Percentiles rank a stretch among this genome's conserved stretches.
phyloP scores from a whole-genome alignment of 2,329 filamentous ascomycete genomes.

The Cylindrodendrum hubeiense region DNA sequence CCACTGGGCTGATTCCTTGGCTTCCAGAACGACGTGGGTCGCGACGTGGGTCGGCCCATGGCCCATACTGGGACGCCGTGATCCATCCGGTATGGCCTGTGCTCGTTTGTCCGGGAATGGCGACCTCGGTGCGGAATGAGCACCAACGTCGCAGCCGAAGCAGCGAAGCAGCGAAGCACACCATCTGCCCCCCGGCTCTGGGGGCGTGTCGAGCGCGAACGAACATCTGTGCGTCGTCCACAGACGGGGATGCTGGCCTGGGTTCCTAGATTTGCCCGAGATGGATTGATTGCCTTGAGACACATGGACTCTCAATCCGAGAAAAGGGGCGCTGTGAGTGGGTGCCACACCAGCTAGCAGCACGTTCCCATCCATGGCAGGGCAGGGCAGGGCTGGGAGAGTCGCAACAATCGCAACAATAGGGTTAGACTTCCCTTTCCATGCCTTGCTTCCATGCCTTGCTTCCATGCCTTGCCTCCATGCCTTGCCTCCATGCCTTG shows the following conservation, averaged over 20 bases:
- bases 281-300: conserved; percentile 5
- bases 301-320: neutral
- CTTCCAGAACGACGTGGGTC: conserved; percentile 38
- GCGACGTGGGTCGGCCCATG: conserved; percentile 19
- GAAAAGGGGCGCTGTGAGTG: conserved; percentile 6
- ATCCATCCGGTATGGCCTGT: neutral
- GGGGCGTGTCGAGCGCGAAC: conserved; percentile 1
- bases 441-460: neutral
- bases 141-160: neutral
- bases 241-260: conserved; percentile 1
- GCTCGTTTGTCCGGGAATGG: neutral
- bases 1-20: conserved; percentile 25
- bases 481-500: neutral
- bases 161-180: neutral
- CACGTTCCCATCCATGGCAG: neutral
- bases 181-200: neutral
- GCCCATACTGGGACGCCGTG: conserved; percentile 1
- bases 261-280: conserved; percentile 9
- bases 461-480: neutral
- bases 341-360: neutral
- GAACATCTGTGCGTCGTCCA: conserved; percentile 8
- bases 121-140: neutral
- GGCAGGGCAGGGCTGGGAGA: neutral
- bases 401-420: no score
- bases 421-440: neutral